Percentiles rank a stretch among this genome's conserved stretches.
Conservation (phyloP, 495 filamentous ascomycete genomes). For the Thozetella sp. region DNA sequence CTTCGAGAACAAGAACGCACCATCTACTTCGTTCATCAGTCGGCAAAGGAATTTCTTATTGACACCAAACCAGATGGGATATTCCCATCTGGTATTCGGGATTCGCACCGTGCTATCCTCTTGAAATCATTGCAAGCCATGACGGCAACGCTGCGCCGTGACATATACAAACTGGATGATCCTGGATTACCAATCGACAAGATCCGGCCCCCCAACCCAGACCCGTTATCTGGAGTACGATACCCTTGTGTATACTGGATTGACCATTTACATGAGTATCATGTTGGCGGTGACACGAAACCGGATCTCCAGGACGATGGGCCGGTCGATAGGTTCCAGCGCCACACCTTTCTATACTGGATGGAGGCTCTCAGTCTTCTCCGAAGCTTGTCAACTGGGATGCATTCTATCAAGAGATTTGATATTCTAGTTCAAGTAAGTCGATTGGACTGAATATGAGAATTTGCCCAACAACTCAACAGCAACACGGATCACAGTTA, state of each 20-base stretch:
- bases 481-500: too few relatives aligned
- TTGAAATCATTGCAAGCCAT: not conserved
- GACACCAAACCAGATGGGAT: not conserved
- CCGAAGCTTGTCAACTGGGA: not conserved
- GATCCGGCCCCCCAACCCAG: not conserved
- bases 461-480: too few relatives aligned
- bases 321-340: not conserved
- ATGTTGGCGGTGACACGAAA: not conserved
- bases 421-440: slow-evolving; percentile 10
- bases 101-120: not conserved
- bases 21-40: slow-evolving; percentile 5
- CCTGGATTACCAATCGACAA: not conserved
- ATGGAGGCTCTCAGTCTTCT: slow-evolving; percentile 5
- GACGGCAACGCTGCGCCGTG: not conserved
- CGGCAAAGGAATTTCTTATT: slow-evolving; percentile 1
- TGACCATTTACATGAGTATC: not conserved
- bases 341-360: slow-evolving; percentile 6
- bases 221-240: not conserved
- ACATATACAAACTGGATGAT: not conserved
- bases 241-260: not conserved
- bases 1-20: not conserved
- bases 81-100: not conserved
- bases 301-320: not conserved
- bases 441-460: too few relatives aligned
- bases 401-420: slow-evolving; percentile 3